Evolutionary conservation across 768 basidiomycete genomes (phyloP).

Genomic region (Termitomyces sp.): DNA sequence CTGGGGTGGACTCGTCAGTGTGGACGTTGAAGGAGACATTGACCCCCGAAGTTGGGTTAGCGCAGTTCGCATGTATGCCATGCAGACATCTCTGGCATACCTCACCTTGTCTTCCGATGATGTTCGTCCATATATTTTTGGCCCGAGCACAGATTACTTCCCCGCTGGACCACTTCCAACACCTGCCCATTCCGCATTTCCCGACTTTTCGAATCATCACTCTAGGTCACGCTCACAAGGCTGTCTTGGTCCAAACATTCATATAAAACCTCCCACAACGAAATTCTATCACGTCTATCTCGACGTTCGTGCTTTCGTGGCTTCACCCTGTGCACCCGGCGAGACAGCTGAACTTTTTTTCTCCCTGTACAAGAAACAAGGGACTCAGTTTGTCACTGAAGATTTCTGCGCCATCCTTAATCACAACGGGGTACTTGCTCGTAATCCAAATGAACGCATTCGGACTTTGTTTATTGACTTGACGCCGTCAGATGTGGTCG

Average conservation of each 20-base stretch:
- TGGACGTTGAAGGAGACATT: conserved; percentile 82
- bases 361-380: conserved; percentile 84
- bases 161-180: conserved; percentile 45
- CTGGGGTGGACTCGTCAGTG: conserved; percentile 84
- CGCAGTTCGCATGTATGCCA: conserved; percentile 86
- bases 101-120: conserved; percentile 49
- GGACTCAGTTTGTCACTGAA: conserved; percentile 85
- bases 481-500: conserved; percentile 79
- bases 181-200: conserved; percentile 67
- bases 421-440: conserved; percentile 84
- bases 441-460: conserved; percentile 69
- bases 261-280: conserved; percentile 37
- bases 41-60: conserved; percentile 84
- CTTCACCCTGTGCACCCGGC: conserved; percentile 82
- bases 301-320: conserved; percentile 89
- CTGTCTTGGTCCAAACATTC: conserved; percentile 21
- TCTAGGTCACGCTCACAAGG: conserved; percentile 33
- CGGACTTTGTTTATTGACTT: conserved; percentile 89
- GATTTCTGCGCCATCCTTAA: conserved; percentile 89
- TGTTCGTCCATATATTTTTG: conserved; percentile 34
- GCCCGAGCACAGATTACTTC: conserved; percentile 42
- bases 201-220: conserved; percentile 43
- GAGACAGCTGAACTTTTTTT: conserved; percentile 94
- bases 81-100: conserved; percentile 82
- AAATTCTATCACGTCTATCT: conserved; percentile 90